Percentiles rank a stretch among this genome's conserved stretches.
Conservation (phyloP, 345 rosid species). For the Litchi chinensis region DNA sequence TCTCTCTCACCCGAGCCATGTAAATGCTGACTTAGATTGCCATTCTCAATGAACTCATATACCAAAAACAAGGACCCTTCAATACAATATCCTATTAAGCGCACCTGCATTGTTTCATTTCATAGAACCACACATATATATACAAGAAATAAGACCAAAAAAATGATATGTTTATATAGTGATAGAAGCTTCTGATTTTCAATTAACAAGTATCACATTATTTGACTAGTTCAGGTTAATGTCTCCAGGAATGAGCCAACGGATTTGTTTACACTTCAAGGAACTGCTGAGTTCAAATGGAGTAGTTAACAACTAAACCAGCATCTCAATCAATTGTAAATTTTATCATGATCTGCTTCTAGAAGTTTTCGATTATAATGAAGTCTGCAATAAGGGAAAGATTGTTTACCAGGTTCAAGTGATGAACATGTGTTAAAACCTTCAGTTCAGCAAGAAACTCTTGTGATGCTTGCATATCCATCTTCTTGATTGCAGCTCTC, state of each 20-base stretch:
- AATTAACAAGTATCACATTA: background rate
- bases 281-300: background rate
- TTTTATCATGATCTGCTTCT: conserved; percentile 30
- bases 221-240: background rate
- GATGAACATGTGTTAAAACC: conserved; percentile 92
- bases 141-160: background rate
- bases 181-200: background rate
- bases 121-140: background rate
- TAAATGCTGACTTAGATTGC: conserved; percentile 88
- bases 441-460: conserved; percentile 91
- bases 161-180: background rate
- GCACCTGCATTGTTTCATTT: conserved; percentile 54
- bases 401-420: conserved; percentile 82
- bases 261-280: background rate
- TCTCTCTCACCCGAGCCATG: conserved; percentile 65
- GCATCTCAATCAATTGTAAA: background rate
- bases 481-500: conserved; percentile 99
- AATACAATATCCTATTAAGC: conserved; percentile 88
- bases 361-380: conserved; percentile 39
- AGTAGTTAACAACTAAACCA: too few species aligned
- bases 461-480: conserved; percentile 94
- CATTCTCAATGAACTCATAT: conserved; percentile 88
- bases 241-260: background rate
- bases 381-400: conserved; percentile 20
- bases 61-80: conserved; percentile 89